phyloP scores from a whole-genome alignment of 331 rosid genomes.

The Arachis monticola region DNA sequence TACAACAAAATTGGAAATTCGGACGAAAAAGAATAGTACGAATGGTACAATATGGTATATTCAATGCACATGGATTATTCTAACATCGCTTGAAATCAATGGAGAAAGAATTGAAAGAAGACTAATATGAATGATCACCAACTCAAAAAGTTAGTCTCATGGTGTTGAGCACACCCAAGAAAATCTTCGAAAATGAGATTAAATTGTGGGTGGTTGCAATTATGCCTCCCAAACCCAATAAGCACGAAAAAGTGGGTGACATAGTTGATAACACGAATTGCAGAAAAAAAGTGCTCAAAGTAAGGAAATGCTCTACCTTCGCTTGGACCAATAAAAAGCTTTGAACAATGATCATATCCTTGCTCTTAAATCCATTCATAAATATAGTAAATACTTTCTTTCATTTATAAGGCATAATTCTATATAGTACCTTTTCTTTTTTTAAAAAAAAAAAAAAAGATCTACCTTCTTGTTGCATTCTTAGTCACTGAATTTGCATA shows the following conservation, averaged over 20 bases:
- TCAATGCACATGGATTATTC: constrained; percentile 5
- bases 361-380: constrained; percentile 36
- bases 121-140: constrained; percentile 1
- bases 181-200: constrained; percentile 11
- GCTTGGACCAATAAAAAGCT: constrained; percentile 28
- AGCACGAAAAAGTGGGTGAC: constrained; percentile 38
- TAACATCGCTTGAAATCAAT: constrained; percentile 12
- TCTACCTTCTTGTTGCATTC: too few species aligned
- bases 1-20: too few species aligned
- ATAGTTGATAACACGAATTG: constrained; percentile 9
- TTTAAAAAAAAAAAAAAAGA: too few species aligned
- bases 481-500: too few species aligned
- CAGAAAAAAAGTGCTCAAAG: constrained; percentile 6
- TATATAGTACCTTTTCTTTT: too few species aligned
- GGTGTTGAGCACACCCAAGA: constrained; percentile 25
- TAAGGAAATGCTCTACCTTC: constrained; percentile 18
- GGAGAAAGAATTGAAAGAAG: neutral
- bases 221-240: constrained; percentile 22
- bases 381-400: neutral
- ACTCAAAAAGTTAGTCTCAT: neutral
- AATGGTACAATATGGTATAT: too few species aligned
- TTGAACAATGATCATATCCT: constrained; percentile 32
- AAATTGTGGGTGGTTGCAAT: constrained; percentile 12
- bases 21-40: too few species aligned
- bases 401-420: too few species aligned